These are phyloP conservation scores for Logfia minima DNA, from an alignment of 129 eudicot genomes.

Conservation along the genomic window DNA sequence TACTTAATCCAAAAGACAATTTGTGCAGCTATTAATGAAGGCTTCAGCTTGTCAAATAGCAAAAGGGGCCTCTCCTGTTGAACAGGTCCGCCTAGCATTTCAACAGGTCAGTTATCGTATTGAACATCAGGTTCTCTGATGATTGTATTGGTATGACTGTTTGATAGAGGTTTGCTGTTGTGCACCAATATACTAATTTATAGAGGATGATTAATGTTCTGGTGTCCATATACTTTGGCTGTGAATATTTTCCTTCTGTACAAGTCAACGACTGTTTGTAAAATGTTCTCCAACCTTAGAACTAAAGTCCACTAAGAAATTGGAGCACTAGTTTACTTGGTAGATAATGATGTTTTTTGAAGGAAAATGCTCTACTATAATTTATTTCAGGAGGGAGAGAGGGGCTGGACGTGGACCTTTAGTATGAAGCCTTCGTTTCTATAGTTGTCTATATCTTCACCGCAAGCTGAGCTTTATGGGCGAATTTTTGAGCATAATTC, in stretches of 20 bases:
- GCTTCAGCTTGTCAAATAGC: slow-evolving; percentile 73
- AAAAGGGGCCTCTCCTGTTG: slow-evolving; percentile 65
- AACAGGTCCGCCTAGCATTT: slow-evolving; percentile 67
- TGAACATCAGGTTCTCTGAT: slow-evolving; percentile 10
- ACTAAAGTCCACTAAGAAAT: no score
- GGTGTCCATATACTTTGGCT: not conserved
- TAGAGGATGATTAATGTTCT: not conserved
- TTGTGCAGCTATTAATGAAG: slow-evolving; percentile 68
- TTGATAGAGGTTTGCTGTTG: not conserved
- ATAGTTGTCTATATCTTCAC: not conserved
- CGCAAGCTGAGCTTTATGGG: not conserved
- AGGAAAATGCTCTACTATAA: no score
- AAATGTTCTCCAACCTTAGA: not conserved
- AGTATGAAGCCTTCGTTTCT: not conserved
- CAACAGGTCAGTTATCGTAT: slow-evolving; percentile 70
- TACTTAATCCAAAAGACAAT: slow-evolving; percentile 9
- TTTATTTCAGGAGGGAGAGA: not conserved
- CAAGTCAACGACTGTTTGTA: not conserved
- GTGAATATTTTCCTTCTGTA: not conserved
- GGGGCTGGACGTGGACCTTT: not conserved
- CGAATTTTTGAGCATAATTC: not conserved
- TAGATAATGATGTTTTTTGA: not conserved
- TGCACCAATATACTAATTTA: not conserved
- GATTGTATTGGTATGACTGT: slow-evolving; percentile 10
- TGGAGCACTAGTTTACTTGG: not conserved